Evolutionary conservation across 108 stramenopile genomes (phyloP).

Genomic region (Skeletonema costatum): DNA sequence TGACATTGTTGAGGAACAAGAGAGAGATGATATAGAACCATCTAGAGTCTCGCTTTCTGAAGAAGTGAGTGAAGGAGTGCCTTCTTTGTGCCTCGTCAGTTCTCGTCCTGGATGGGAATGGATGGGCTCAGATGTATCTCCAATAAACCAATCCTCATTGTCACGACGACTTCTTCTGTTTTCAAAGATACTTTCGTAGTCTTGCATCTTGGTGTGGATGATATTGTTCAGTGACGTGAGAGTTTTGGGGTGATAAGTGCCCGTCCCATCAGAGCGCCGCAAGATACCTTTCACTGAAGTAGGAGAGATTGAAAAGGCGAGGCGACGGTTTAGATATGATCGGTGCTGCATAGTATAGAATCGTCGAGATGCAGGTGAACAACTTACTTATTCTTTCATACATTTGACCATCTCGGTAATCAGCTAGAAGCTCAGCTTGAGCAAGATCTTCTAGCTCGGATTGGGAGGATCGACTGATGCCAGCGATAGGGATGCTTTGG

Average conservation of each 20-base stretch:
- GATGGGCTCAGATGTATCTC: not conserved
- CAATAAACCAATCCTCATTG: not conserved
- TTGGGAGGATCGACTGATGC: not conserved
- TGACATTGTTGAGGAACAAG: not conserved
- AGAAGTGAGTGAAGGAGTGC: too few relatives aligned
- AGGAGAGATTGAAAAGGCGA: not conserved
- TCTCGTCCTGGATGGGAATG: too few relatives aligned
- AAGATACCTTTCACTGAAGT: not conserved
- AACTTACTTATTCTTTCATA: not conserved
- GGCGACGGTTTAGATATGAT: not conserved
- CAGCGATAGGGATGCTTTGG: not conserved
- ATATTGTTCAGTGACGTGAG: not conserved
- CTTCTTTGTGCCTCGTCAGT: too few relatives aligned
- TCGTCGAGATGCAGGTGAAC: not conserved
- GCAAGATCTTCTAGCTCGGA: not conserved
- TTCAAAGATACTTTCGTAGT: not conserved
- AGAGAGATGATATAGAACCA: too few relatives aligned
- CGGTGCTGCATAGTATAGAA: not conserved
- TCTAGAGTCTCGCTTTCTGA: too few relatives aligned
- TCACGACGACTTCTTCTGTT: not conserved
- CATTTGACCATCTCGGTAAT: not conserved
- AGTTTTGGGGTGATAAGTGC: not conserved
- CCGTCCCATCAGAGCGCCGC: not conserved
- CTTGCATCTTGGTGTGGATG: not conserved
- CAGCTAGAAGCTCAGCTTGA: not conserved